A percentile compares a stretch with the other conserved stretches of the same genome.
phyloP scores from a whole-genome alignment of 768 basidiomycete genomes.

The Coprinellus aureogranulatus region DNA sequence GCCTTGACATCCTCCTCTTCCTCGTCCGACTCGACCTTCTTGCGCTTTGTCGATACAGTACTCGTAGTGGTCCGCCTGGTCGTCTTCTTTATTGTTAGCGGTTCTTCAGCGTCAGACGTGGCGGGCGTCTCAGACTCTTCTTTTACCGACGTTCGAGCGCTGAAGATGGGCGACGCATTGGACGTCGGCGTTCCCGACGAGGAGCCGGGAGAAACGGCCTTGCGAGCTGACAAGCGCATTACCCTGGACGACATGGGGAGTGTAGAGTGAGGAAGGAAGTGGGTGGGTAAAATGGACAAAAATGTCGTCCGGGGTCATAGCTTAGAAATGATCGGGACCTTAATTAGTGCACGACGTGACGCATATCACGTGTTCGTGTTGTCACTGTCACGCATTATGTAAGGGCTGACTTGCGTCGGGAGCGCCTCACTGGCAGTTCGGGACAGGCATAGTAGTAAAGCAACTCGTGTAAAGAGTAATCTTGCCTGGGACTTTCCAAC shows the following conservation, averaged over 20 bases:
- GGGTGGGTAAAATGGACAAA: background rate
- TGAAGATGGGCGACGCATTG: conserved; percentile 51
- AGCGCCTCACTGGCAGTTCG: no score
- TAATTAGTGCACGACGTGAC: no score
- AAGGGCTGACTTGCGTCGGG: no score
- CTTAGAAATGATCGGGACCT: no score
- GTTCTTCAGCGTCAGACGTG: conserved; percentile 47
- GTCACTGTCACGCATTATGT: no score
- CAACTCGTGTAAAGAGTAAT: no score
- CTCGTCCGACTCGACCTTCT: conserved; percentile 16
- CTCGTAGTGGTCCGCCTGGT: conserved; percentile 20
- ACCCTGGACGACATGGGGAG: conserved; percentile 4
- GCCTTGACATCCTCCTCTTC: conserved; percentile 10
- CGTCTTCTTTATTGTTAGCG: conserved; percentile 11
- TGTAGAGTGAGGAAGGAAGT: conserved; percentile 9
- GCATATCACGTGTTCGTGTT: no score
- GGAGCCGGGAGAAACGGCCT: conserved; percentile 24
- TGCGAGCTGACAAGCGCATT: conserved; percentile 33
- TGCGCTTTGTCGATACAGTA: no score
- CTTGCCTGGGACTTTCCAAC: no score
- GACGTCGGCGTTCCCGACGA: conserved; percentile 38
- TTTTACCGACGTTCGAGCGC: conserved; percentile 39
- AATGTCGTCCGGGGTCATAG: conserved; percentile 12
- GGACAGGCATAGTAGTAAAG: no score
- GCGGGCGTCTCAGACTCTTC: conserved; percentile 46